These are phyloP conservation scores for Pleurotus cornucopiae DNA, from an alignment of 768 basidiomycete species.

Conservation along the genomic window DNA sequence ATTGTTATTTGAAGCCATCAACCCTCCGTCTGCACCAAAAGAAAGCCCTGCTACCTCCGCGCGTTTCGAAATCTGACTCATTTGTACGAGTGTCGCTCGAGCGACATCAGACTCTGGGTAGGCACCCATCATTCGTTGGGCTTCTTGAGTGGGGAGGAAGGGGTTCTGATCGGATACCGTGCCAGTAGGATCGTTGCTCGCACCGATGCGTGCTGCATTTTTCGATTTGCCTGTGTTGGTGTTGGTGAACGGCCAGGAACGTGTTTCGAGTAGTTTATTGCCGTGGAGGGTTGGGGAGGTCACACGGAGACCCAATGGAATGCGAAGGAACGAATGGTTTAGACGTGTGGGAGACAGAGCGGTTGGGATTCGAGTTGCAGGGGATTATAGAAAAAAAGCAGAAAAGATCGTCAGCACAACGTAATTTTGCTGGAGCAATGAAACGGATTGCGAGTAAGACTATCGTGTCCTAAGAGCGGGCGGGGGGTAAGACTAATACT, in stretches of 20 bases:
- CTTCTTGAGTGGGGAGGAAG: slow-evolving; percentile 56
- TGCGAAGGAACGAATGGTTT: background rate
- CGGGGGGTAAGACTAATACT: too few species aligned
- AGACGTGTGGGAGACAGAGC: too few species aligned
- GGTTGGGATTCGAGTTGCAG: background rate
- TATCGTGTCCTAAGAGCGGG: too few species aligned
- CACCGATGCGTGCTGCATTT: slow-evolving; percentile 1
- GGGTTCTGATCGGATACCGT: slow-evolving; percentile 29
- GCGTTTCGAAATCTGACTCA: slow-evolving; percentile 73
- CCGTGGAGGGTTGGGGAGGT: background rate
- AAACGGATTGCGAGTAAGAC: too few species aligned
- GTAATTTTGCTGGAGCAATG: too few species aligned
- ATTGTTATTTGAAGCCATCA: slow-evolving; percentile 8
- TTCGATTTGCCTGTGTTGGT: slow-evolving; percentile 7
- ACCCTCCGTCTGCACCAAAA: slow-evolving; percentile 13
- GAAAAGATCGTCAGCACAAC: background rate
- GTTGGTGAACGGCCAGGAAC: too few species aligned
- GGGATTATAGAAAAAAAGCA: background rate
- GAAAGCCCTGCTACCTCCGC: slow-evolving; percentile 33
- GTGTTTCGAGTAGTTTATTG: background rate
- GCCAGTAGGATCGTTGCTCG: slow-evolving; percentile 4
- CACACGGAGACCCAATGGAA: slow-evolving; percentile 1
- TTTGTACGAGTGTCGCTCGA: slow-evolving; percentile 65
- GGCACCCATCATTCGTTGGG: slow-evolving; percentile 40
- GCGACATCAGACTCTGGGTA: slow-evolving; percentile 59